phyloP scores from a whole-genome alignment of 2,329 filamentous ascomycete species.

The Reticulascus tulasneorum region DNA sequence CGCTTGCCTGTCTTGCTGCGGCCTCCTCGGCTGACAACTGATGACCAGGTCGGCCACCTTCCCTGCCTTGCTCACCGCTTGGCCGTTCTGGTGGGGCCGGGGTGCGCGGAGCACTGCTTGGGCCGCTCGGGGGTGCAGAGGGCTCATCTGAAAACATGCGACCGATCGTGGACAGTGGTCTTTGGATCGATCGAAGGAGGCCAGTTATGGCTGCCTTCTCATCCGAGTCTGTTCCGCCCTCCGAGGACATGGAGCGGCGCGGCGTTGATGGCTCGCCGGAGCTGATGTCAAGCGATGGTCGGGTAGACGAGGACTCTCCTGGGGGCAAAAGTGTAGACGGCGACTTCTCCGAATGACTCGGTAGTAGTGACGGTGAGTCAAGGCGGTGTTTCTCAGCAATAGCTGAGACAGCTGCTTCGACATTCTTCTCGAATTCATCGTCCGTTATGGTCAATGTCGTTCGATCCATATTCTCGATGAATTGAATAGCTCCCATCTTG shows the following conservation, averaged over 20 bases:
- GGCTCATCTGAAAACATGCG: slow-evolving; percentile 81
- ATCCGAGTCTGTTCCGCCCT: slow-evolving; percentile 47
- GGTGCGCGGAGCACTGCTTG: slow-evolving; percentile 31
- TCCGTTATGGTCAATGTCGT: slow-evolving; percentile 91
- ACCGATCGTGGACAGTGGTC: slow-evolving; percentile 84
- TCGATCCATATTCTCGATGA: slow-evolving; percentile 93
- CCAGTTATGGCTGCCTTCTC: slow-evolving; percentile 81
- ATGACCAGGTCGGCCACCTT: slow-evolving; percentile 17
- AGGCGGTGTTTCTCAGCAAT: slow-evolving; percentile 85
- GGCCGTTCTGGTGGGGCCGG: slow-evolving; percentile 30
- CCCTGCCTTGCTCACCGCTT: slow-evolving; percentile 20
- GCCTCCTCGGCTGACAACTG: slow-evolving; percentile 74
- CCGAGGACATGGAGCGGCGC: slow-evolving; percentile 50
- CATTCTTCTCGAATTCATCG: slow-evolving; percentile 91
- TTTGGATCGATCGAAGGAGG: slow-evolving; percentile 84
- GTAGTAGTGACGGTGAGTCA: slow-evolving; percentile 39
- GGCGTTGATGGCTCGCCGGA: slow-evolving; percentile 34
- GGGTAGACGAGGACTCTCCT: slow-evolving; percentile 41
- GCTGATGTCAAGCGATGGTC: slow-evolving; percentile 13
- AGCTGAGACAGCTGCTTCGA: slow-evolving; percentile 92
- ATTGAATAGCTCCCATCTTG: slow-evolving; percentile 88
- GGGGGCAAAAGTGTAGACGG: slow-evolving; percentile 16
- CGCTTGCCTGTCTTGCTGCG: slow-evolving; percentile 84
- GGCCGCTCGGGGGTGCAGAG: slow-evolving; percentile 24
- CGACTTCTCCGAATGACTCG: slow-evolving; percentile 42